These are phyloP conservation scores for Calonectria henricotiae DNA, from an alignment of 2,329 filamentous ascomycete species.

Conservation along the genomic window DNA sequence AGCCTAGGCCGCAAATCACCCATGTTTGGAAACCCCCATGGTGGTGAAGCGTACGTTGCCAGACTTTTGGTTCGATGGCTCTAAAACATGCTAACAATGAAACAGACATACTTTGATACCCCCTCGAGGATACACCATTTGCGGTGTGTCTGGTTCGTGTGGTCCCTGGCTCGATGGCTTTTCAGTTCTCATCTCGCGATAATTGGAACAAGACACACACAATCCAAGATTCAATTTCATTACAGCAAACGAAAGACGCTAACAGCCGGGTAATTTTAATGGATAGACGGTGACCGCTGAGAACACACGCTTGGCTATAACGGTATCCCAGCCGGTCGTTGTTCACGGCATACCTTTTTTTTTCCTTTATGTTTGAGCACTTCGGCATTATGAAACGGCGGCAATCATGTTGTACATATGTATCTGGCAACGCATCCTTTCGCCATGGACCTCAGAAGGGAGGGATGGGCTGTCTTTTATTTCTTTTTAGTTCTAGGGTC, in stretches of 20 bases:
- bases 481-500: constrained; percentile 6
- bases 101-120: constrained; percentile 88
- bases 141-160: constrained; percentile 88
- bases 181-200: constrained; percentile 77
- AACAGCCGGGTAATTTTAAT: constrained; percentile 26
- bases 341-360: constrained; percentile 31
- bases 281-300: constrained; percentile 39
- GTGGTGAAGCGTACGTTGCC: constrained; percentile 84
- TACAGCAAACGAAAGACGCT: constrained; percentile 34
- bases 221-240: constrained; percentile 37
- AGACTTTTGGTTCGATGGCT: neutral
- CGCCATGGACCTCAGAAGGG: constrained; percentile 3
- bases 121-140: constrained; percentile 89
- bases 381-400: constrained; percentile 27
- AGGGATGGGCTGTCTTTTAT: neutral
- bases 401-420: constrained; percentile 37
- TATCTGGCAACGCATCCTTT: constrained; percentile 33
- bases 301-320: constrained; percentile 6
- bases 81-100: constrained; percentile 42
- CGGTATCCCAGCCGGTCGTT: neutral
- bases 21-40: constrained; percentile 85
- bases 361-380: constrained; percentile 32
- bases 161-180: constrained; percentile 89
- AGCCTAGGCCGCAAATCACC: constrained; percentile 89
- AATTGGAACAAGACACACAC: constrained; percentile 35